Evolutionary conservation across 164 flowering plant genomes (phyloP).

Genomic region (Vitis rotundifolia): DNA sequence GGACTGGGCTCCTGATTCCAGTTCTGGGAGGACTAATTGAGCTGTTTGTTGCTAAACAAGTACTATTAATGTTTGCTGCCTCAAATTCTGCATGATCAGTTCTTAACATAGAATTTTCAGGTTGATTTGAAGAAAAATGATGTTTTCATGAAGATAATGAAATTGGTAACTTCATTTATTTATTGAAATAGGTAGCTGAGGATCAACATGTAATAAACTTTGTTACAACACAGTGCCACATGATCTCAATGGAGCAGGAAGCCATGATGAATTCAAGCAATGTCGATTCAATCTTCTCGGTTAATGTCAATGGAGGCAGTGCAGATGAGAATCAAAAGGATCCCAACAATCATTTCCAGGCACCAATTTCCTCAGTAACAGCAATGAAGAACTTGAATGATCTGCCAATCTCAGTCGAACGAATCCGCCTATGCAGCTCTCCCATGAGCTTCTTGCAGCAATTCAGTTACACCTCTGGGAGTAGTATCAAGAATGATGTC

Average conservation of each 20-base stretch:
- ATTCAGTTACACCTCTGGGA: slow-evolving; percentile 16
- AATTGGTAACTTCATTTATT: neutral
- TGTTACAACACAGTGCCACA: slow-evolving; percentile 44
- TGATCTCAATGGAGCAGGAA: slow-evolving; percentile 38
- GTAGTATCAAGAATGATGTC: slow-evolving; percentile 15
- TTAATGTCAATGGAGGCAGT: slow-evolving; percentile 12
- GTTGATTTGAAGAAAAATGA: neutral
- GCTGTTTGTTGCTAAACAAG: slow-evolving; percentile 62
- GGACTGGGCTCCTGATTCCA: slow-evolving; percentile 66
- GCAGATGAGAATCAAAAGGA: slow-evolving; percentile 11
- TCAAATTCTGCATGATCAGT: neutral
- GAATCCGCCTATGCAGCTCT: slow-evolving; percentile 27
- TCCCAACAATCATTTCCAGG: slow-evolving; percentile 15
- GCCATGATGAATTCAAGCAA: slow-evolving; percentile 22
- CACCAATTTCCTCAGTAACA: slow-evolving; percentile 22
- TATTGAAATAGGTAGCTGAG: slow-evolving; percentile 47
- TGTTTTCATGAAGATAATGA: neutral
- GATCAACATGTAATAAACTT: slow-evolving; percentile 56
- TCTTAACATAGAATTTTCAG: neutral
- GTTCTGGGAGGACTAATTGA: slow-evolving; percentile 62
- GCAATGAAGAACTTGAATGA: slow-evolving; percentile 19
- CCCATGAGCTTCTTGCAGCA: slow-evolving; percentile 43
- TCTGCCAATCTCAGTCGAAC: slow-evolving; percentile 35
- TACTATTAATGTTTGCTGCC: slow-evolving; percentile 12
- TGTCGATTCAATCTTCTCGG: slow-evolving; percentile 18